Evolutionary conservation across 2,329 filamentous ascomycete genomes (phyloP).

Genomic region (Fusarium sterilihyphosum): DNA sequence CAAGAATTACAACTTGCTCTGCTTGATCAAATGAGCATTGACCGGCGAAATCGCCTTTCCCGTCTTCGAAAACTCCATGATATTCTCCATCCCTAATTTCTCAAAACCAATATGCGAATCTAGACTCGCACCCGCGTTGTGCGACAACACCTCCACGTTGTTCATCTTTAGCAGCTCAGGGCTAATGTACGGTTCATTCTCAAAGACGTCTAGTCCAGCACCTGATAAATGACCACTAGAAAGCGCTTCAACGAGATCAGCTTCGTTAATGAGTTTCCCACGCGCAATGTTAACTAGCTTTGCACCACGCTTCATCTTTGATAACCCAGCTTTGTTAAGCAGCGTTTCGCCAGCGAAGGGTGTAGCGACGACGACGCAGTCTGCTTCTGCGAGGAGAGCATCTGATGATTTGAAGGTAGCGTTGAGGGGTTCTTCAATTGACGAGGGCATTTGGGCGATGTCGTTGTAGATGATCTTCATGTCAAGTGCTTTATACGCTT

Average conservation of each 20-base stretch:
- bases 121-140: slow-evolving; percentile 40
- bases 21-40: slow-evolving; percentile 41
- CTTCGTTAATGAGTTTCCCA: slow-evolving; percentile 78
- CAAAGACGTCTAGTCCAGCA: slow-evolving; percentile 75
- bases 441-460: slow-evolving; percentile 33
- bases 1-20: slow-evolving; percentile 23
- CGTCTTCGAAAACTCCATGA: slow-evolving; percentile 31
- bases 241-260: slow-evolving; percentile 72
- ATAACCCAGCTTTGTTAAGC: slow-evolving; percentile 64
- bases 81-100: slow-evolving; percentile 41
- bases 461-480: slow-evolving; percentile 46
- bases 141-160: slow-evolving; percentile 41
- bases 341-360: slow-evolving; percentile 39
- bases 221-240: slow-evolving; percentile 69
- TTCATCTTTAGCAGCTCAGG: slow-evolving; percentile 41
- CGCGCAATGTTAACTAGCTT: slow-evolving; percentile 78
- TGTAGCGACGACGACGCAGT: slow-evolving; percentile 40
- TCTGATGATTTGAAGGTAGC: slow-evolving; percentile 36
- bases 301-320: slow-evolving; percentile 75
- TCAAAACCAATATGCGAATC: slow-evolving; percentile 42
- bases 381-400: slow-evolving; percentile 37
- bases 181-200: slow-evolving; percentile 68
- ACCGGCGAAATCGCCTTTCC: slow-evolving; percentile 42
- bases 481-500: slow-evolving; percentile 41
- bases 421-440: slow-evolving; percentile 20